These are phyloP conservation scores for Auxenochlorella pyrenoidosa DNA, from an alignment of 139 green algal species.

Conservation along the genomic window DNA sequence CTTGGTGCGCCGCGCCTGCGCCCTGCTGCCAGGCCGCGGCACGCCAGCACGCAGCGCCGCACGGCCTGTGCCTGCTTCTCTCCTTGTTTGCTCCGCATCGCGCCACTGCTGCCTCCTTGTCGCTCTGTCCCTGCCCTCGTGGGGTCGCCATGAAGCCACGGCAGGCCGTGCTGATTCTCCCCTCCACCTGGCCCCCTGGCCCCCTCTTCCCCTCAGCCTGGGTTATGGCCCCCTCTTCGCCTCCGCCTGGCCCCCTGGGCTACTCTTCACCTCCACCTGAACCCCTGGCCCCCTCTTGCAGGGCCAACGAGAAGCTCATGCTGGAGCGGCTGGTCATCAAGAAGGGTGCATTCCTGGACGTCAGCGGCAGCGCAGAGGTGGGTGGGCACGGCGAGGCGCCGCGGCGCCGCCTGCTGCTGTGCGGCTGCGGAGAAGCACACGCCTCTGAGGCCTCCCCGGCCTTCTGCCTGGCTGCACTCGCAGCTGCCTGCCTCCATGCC, in stretches of 20 bases:
- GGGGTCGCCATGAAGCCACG: too few species aligned
- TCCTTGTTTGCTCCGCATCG: too few species aligned
- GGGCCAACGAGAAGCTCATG: constrained; percentile 88
- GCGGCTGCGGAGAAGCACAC: too few species aligned
- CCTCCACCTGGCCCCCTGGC: background rate
- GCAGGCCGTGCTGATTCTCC: background rate
- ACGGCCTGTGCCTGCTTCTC: too few species aligned
- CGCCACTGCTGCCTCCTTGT: too few species aligned
- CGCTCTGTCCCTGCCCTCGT: too few species aligned
- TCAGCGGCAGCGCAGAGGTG: constrained; percentile 2
- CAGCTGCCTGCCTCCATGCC: too few species aligned
- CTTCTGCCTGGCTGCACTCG: too few species aligned
- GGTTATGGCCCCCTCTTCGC: background rate
- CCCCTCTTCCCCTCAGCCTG: background rate
- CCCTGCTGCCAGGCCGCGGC: too few species aligned
- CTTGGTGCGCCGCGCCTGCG: too few species aligned
- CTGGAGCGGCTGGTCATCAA: constrained; percentile 95
- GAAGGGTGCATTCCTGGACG: constrained; percentile 93
- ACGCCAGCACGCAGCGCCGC: too few species aligned
- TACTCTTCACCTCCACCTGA: background rate
- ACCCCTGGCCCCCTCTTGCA: background rate
- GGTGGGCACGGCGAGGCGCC: background rate
- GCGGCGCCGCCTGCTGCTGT: background rate
- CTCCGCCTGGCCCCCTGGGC: background rate
- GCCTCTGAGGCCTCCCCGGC: too few species aligned